phyloP scores from a whole-genome alignment of 2,329 filamentous ascomycete species.

The Nothopassalora personata region DNA sequence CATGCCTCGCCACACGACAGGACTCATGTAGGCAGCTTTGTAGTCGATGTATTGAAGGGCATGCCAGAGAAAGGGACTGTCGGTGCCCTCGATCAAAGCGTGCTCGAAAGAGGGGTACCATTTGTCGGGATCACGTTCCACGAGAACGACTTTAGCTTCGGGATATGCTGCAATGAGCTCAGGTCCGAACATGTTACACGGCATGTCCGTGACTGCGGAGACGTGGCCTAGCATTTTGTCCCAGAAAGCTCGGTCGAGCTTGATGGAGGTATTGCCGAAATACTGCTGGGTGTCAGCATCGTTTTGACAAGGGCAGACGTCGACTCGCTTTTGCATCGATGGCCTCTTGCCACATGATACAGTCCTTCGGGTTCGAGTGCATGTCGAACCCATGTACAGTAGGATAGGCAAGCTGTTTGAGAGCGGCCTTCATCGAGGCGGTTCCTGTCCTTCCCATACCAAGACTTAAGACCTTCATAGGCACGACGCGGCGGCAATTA shows the following conservation, averaged over 20 bases:
- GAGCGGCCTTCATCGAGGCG: conserved; percentile 18
- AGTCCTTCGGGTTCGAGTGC: conserved; percentile 52
- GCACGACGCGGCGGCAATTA: conserved; percentile 45
- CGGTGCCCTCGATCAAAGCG: conserved; percentile 9
- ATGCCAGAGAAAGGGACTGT: conserved; percentile 1
- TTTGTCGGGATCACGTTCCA: conserved; percentile 19
- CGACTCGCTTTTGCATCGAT: conserved; percentile 47
- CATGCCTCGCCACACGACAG: conserved; percentile 7
- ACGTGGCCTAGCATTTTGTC: conserved; percentile 31
- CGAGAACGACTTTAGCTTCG: conserved; percentile 20
- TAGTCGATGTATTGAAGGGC: conserved; percentile 4
- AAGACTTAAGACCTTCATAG: conserved; percentile 23
- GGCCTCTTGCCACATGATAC: conserved; percentile 62
- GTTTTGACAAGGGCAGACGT: background rate
- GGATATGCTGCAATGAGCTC: conserved; percentile 29
- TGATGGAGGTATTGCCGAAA: conserved; percentile 6
- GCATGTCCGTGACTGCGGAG: conserved; percentile 31
- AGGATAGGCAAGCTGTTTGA: conserved; percentile 19
- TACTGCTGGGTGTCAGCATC: conserved; percentile 2
- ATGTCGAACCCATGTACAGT: conserved; percentile 22
- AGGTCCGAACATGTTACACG: conserved; percentile 8
- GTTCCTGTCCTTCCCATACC: conserved; percentile 23
- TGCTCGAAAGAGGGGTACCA: conserved; percentile 22
- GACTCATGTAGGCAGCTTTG: background rate
- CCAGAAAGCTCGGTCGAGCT: conserved; percentile 19